phyloP scores from a whole-genome alignment of 345 rosid genomes.

The Ceriops tagal region DNA sequence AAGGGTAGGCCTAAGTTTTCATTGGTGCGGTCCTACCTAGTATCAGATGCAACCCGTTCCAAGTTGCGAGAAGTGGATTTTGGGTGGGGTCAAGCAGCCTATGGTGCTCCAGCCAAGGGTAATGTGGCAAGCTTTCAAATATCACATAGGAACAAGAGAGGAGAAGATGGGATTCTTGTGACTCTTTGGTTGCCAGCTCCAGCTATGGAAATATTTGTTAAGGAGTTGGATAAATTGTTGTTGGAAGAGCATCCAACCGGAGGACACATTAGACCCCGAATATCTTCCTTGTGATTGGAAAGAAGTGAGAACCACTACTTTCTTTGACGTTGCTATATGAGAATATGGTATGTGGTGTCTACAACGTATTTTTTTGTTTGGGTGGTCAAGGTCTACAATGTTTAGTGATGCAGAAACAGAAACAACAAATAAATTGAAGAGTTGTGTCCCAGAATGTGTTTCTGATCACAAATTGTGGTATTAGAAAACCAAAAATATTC shows the following conservation, averaged over 20 bases:
- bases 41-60: conserved; percentile 23
- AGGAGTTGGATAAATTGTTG: conserved; percentile 12
- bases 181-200: conserved; percentile 11
- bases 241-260: neutral
- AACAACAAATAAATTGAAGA: too few species aligned
- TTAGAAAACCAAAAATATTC: too few species aligned
- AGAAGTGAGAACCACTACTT: too few species aligned
- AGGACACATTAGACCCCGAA: neutral
- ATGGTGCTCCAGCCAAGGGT: conserved; percentile 21
- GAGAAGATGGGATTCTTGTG: conserved; percentile 18
- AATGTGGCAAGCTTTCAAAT: conserved; percentile 12
- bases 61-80: conserved; percentile 24
- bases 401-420: too few species aligned
- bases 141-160: conserved; percentile 7
- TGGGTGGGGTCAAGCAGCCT: conserved; percentile 30
- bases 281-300: too few species aligned
- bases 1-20: conserved; percentile 24
- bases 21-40: conserved; percentile 10
- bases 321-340: too few species aligned
- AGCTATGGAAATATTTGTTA: conserved; percentile 6
- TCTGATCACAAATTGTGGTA: too few species aligned
- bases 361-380: too few species aligned
- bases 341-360: too few species aligned
- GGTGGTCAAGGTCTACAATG: too few species aligned
- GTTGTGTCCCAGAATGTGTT: too few species aligned